A percentile compares a stretch with the other conserved stretches of the same genome.
Evolutionary conservation across 805 yeast genomes (phyloP).

Genomic region (Danielia reshetovae): DNA sequence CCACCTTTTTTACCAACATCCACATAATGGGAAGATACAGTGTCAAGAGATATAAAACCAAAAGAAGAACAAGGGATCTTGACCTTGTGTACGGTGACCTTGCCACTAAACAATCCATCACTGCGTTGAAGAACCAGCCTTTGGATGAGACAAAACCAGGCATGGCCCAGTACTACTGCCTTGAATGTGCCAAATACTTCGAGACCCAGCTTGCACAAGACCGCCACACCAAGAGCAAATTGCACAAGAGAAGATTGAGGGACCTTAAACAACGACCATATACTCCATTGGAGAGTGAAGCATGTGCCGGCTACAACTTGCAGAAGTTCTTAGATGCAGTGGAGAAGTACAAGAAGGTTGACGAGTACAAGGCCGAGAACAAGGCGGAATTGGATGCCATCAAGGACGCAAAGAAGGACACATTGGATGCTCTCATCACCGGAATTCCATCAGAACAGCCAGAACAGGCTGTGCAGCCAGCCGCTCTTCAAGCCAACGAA

Average conservation of each 20-base stretch:
- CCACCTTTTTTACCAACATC: too few species aligned
- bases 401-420: constrained; percentile 34
- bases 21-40: constrained; percentile 94
- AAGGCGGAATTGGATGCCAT: constrained; percentile 42
- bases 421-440: constrained; percentile 33
- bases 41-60: constrained; percentile 83
- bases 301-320: constrained; percentile 80
- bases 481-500: not conserved
- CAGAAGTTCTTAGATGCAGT: constrained; percentile 62
- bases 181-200: constrained; percentile 90
- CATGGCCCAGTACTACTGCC: constrained; percentile 88
- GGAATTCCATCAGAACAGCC: constrained; percentile 25
- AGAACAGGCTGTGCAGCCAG: constrained; percentile 5
- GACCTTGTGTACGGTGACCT: constrained; percentile 81
- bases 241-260: constrained; percentile 83
- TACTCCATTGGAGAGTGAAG: constrained; percentile 83
- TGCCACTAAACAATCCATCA: constrained; percentile 57
- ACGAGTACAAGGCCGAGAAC: constrained; percentile 33
- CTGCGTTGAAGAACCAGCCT: constrained; percentile 70
- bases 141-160: constrained; percentile 91
- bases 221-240: constrained; percentile 69
- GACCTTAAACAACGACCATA: constrained; percentile 76
- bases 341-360: constrained; percentile 51
- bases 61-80: constrained; percentile 78
- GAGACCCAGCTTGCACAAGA: constrained; percentile 72